Conservation (phyloP, 2,329 filamentous ascomycete genomes). For the Aspergillus pseudoviridinutans region DNA sequence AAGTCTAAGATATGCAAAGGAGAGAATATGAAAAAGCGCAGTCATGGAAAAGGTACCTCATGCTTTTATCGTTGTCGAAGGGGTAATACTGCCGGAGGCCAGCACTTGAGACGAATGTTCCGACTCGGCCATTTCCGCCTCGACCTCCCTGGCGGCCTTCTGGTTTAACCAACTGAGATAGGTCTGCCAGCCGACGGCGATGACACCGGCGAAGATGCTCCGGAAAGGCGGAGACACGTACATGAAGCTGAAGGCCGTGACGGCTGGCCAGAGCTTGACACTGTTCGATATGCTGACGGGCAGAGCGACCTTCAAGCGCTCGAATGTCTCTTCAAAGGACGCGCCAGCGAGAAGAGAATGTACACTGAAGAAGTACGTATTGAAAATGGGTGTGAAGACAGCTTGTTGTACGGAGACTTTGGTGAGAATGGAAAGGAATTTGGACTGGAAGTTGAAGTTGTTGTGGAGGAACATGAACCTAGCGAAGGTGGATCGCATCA, state of each 20-base stretch:
- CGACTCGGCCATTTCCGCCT: constrained; percentile 23
- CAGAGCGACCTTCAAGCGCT: constrained; percentile 70
- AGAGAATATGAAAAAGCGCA: neutral
- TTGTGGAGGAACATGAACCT: constrained; percentile 77
- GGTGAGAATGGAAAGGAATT: constrained; percentile 63
- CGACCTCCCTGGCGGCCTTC: constrained; percentile 60
- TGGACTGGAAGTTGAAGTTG: constrained; percentile 79
- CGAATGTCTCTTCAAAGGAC: constrained; percentile 58
- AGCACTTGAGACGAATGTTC: constrained; percentile 7
- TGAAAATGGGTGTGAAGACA: constrained; percentile 78
- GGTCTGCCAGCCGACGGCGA: constrained; percentile 89
- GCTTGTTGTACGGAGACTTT: constrained; percentile 80
- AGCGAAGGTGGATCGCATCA: neutral
- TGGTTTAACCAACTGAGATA: constrained; percentile 80
- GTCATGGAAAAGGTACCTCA: neutral
- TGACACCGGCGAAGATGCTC: constrained; percentile 71
- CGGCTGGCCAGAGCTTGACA: constrained; percentile 81
- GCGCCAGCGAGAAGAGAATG: constrained; percentile 73
- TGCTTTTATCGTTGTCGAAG: constrained; percentile 14
- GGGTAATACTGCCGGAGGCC: constrained; percentile 1
- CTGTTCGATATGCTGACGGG: constrained; percentile 73
- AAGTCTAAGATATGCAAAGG: neutral
- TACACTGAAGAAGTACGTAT: constrained; percentile 75
- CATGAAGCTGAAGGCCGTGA: constrained; percentile 83
- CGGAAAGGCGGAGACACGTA: constrained; percentile 76